Evolutionary conservation across 108 stramenopile species (phyloP).

Genomic region (Conticribra weissflogii): DNA sequence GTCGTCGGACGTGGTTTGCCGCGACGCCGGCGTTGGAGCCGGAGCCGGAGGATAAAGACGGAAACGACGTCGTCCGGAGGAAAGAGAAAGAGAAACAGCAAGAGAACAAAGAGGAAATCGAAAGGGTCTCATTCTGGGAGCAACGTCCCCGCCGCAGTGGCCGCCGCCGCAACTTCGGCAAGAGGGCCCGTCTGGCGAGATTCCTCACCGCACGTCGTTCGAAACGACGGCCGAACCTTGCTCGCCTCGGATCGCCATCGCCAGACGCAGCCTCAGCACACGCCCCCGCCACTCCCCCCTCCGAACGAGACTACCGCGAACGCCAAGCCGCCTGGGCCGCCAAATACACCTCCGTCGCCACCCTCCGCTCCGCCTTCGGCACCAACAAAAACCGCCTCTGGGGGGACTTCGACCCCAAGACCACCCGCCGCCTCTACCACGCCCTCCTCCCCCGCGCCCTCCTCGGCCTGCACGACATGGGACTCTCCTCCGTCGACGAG

Average conservation of each 20-base stretch:
- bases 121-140: too few relatives aligned
- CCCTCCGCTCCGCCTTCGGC: conserved; percentile 79
- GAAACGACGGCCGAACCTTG: too few relatives aligned
- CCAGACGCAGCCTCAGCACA: conserved; percentile 3
- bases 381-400: conserved; percentile 81
- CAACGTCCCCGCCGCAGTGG: too few relatives aligned
- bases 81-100: too few relatives aligned
- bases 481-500: conserved; percentile 49
- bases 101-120: too few relatives aligned
- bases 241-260: too few relatives aligned
- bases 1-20: neutral
- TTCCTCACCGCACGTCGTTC: too few relatives aligned
- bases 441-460: conserved; percentile 81
- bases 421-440: conserved; percentile 82
- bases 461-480: conserved; percentile 59
- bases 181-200: too few relatives aligned
- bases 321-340: conserved; percentile 80
- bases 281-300: neutral
- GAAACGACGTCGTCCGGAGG: too few relatives aligned
- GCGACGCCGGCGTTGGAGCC: neutral
- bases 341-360: conserved; percentile 74
- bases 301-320: conserved; percentile 57
- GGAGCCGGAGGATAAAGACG: too few relatives aligned
- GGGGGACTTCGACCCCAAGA: conserved; percentile 82
- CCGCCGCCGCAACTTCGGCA: too few relatives aligned